phyloP scores from a whole-genome alignment of 2,329 filamentous ascomycete genomes.

The Esteya vermicola region DNA sequence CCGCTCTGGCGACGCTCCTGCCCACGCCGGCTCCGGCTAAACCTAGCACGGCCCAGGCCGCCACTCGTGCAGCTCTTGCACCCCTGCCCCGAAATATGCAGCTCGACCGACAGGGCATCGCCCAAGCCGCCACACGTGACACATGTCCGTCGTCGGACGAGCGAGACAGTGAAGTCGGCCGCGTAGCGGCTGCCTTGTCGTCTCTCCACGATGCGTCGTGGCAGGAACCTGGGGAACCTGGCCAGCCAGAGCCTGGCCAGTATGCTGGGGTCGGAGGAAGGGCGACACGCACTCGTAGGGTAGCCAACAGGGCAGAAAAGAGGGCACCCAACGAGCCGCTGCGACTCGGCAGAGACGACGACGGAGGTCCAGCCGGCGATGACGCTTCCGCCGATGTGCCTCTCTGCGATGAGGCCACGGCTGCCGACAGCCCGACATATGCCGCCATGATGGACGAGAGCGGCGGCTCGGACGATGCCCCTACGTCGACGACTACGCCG shows the following conservation, averaged over 20 bases:
- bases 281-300: too few species aligned
- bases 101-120: not conserved
- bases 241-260: not conserved
- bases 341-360: too few species aligned
- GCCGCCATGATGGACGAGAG: not conserved
- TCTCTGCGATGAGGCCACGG: too few species aligned
- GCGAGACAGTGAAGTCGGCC: conserved; percentile 3
- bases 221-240: not conserved
- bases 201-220: conserved; percentile 1
- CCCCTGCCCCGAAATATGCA: too few species aligned
- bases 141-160: not conserved
- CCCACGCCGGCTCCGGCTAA: not conserved
- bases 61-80: too few species aligned
- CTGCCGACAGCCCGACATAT: too few species aligned
- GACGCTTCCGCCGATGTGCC: too few species aligned
- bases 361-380: too few species aligned
- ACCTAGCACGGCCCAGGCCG: not conserved
- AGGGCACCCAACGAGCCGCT: too few species aligned
- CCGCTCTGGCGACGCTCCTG: conserved; percentile 4
- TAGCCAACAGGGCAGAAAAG: too few species aligned
- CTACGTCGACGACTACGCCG: not conserved
- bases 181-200: conserved; percentile 5
- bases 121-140: not conserved
- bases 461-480: not conserved
- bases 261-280: too few species aligned